A percentile compares a stretch with the other conserved stretches of the same genome.
Evolutionary conservation across 2,329 filamentous ascomycete species (phyloP).

Genomic region (Ramichloridium luteum): DNA sequence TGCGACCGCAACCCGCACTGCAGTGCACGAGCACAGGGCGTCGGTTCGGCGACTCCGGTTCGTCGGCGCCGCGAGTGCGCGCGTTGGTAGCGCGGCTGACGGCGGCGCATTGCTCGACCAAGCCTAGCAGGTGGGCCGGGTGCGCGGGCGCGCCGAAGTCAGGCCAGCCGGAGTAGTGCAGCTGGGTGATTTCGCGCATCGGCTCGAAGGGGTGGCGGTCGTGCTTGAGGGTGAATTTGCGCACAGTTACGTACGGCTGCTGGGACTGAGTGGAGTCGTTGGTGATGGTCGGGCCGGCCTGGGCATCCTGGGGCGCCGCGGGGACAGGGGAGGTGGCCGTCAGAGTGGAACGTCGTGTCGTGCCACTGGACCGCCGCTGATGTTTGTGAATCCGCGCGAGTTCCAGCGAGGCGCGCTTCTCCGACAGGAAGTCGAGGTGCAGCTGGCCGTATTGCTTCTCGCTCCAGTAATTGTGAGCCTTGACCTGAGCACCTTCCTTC

Average conservation of each 20-base stretch:
- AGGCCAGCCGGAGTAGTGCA: constrained; percentile 94
- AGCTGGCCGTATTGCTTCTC: constrained; percentile 65
- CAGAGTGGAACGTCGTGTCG: constrained; percentile 27
- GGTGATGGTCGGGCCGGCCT: no score
- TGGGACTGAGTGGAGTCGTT: constrained; percentile 34
- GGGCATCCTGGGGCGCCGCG: constrained; percentile 16
- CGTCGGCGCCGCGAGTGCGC: constrained; percentile 35
- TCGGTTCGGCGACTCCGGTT: constrained; percentile 40
- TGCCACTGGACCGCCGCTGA: constrained; percentile 25
- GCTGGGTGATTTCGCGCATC: constrained; percentile 82
- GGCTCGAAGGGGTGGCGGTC: constrained; percentile 65
- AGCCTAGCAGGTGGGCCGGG: constrained; percentile 69
- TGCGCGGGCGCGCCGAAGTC: constrained; percentile 91
- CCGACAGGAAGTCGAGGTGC: constrained; percentile 62
- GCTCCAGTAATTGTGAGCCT: constrained; percentile 91
- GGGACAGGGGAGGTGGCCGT: constrained; percentile 22
- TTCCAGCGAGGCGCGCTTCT: constrained; percentile 71
- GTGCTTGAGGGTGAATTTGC: constrained; percentile 77
- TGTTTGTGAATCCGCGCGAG: constrained; percentile 39
- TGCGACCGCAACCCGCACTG: constrained; percentile 88
- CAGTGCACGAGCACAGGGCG: constrained; percentile 86
- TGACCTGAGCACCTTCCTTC: constrained; percentile 81
- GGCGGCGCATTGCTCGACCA: constrained; percentile 85
- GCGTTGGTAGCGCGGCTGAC: constrained; percentile 38
- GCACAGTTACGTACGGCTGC: constrained; percentile 64